Base-by-base conservation (phyloP, 352 stramenopile genomes). In the Phytophthora hybrid region DNA sequence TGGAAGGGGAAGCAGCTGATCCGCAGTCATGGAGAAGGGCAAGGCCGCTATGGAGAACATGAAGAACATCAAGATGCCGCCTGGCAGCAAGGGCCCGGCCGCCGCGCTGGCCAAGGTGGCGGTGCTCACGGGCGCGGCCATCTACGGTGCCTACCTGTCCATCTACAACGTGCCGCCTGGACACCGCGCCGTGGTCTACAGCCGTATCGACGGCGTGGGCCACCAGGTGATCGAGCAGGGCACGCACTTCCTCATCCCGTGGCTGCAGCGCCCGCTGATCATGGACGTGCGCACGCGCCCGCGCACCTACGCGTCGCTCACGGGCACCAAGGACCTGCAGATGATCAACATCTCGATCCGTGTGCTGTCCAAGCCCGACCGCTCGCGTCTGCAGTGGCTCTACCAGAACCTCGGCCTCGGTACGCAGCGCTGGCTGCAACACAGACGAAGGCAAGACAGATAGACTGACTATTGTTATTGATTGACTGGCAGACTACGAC, bases 341-440 rank as follows among this genome's bases (percentile, higher is more conserved):
- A 99, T 99, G 97, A 98, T 99, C 69, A 99, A 99, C 76, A 98
- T 99, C 71, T 98, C 94, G 10, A 96, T 99, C 76, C 97, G 98
- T 96, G 98, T 99, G 59, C 91, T 99, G 70, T 98, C 97, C 78
- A 98, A 98, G 79, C 98, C 98, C 6, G 87, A 99, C 85, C 89
- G 91, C 19, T 79, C 81, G 55, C 82, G 96, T 64, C 88, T 99
- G 44, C 96, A 98, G 62, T 98, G 94, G 91, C 98, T 99, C 74
- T 99, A 99, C 87, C 96, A 93, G 73, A 85, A 97, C 76, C 87
- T 99, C 34, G 98, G 97, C 71, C 84, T 91, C 41, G 92, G 92
- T 97, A 73, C n/a, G 63, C 16, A 23, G n/a, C 0, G 3, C 23
- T 26, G 3, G 23, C 23, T 26, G 23, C 23, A 26, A 26, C 23